phyloP scores from a whole-genome alignment of 2,329 filamentous ascomycete species.

The Hypocrella siamensis region DNA sequence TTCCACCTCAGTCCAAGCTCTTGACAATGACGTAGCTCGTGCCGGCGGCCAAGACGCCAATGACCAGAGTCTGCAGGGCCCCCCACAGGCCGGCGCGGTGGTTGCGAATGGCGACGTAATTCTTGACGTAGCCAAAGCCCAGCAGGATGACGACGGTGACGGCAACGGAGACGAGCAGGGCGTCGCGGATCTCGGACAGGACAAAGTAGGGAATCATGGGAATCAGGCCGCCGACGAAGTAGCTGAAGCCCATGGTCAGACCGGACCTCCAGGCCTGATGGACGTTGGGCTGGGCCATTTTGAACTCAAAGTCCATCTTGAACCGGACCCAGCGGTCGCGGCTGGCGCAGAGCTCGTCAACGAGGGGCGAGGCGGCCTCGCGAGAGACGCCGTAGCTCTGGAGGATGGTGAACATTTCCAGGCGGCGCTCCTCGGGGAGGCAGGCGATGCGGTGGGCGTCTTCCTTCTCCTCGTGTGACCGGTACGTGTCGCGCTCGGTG shows the following conservation, averaged over 20 bases:
- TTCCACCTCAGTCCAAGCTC: constrained; percentile 25
- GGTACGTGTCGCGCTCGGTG: constrained; percentile 36
- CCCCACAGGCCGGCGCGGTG: constrained; percentile 39
- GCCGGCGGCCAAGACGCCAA: constrained; percentile 49
- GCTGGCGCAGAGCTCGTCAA: constrained; percentile 31
- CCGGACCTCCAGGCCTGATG: constrained; percentile 38
- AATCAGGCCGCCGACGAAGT: constrained; percentile 56
- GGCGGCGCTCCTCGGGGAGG: constrained; percentile 26
- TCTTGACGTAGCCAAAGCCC: constrained; percentile 51
- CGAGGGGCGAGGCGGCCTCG: constrained; percentile 25
- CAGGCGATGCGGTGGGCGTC: constrained; percentile 22
- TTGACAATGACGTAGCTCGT: constrained; percentile 49
- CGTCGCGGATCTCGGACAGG: constrained; percentile 25
- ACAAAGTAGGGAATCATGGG: constrained; percentile 57
- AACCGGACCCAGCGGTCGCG: constrained; percentile 36
- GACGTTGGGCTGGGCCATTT: constrained; percentile 26
- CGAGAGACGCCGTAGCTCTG: constrained; percentile 32
- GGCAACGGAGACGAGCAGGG: constrained; percentile 41
- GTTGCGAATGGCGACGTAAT: constrained; percentile 34
- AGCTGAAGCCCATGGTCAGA: constrained; percentile 50
- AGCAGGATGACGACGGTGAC: constrained; percentile 47
- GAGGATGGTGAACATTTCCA: constrained; percentile 33
- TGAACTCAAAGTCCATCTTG: constrained; percentile 43
- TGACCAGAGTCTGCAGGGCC: constrained; percentile 46
- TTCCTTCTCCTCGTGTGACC: constrained; percentile 31